A percentile compares a stretch with the other conserved stretches of the same genome.
These are phyloP conservation scores for Coniosporium apollinis DNA, from an alignment of 495 filamentous ascomycete genomes.

Conservation along the genomic window DNA sequence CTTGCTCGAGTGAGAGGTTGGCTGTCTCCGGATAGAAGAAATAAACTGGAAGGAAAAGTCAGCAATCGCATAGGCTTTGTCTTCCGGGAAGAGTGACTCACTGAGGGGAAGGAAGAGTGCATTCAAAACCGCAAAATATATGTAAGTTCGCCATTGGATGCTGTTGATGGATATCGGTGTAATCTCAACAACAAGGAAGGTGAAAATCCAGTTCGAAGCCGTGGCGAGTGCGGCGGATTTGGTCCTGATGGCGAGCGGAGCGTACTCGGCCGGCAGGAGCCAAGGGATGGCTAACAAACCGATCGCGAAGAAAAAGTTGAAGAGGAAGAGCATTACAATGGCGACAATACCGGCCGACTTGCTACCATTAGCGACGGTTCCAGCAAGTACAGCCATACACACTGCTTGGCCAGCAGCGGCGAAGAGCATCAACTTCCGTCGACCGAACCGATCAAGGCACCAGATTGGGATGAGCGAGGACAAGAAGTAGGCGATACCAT, in stretches of 20 bases:
- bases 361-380: no score
- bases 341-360: conserved; percentile 11
- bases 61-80: no score
- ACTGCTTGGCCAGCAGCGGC: conserved; percentile 29
- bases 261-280: conserved; percentile 24
- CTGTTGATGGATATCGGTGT: conserved; percentile 20
- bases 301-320: conserved; percentile 13
- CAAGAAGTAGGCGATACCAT: conserved; percentile 32
- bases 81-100: no score
- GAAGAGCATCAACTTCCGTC: conserved; percentile 36
- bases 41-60: no score
- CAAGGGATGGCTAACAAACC: conserved; percentile 16
- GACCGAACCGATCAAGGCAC: conserved; percentile 33
- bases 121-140: conserved; percentile 24
- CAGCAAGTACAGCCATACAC: conserved; percentile 32
- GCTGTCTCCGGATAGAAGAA: conserved; percentile 48
- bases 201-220: conserved; percentile 15
- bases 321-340: conserved; percentile 19
- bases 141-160: conserved; percentile 21
- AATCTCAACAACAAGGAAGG: conserved; percentile 19
- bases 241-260: conserved; percentile 16
- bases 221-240: conserved; percentile 16
- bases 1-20: conserved; percentile 32
- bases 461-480: conserved; percentile 30
- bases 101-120: conserved; percentile 31